Conservation (phyloP, 169 alveolate genomes). For the Plasmodium relictum region DNA sequence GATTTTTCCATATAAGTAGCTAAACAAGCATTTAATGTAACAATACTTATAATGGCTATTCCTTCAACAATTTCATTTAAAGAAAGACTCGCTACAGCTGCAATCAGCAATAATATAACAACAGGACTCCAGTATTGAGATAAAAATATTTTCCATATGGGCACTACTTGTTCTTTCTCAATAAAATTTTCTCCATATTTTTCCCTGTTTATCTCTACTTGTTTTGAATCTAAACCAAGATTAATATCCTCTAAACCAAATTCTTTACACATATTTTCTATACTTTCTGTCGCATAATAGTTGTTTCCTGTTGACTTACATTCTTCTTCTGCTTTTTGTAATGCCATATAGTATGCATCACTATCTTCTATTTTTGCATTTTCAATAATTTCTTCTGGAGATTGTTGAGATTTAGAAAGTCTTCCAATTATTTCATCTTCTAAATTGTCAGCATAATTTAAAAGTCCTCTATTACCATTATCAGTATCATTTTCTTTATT, state of each 20-base stretch:
- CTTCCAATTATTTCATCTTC: constrained; percentile 41
- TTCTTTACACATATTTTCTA: constrained; percentile 84
- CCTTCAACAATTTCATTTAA: constrained; percentile 93
- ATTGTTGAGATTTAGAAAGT: constrained; percentile 70
- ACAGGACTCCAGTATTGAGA: constrained; percentile 90
- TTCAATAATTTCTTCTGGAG: constrained; percentile 77
- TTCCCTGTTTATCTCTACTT: constrained; percentile 83
- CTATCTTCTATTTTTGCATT: constrained; percentile 19
- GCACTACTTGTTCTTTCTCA: constrained; percentile 88
- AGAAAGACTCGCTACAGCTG: constrained; percentile 88
- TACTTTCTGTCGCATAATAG: constrained; percentile 80
- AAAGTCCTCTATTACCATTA: neutral
- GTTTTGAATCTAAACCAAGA: constrained; percentile 84
- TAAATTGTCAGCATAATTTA: neutral
- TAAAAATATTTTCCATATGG: constrained; percentile 90
- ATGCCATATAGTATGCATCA: no score
- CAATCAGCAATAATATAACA: constrained; percentile 87
- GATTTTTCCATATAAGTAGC: constrained; percentile 94
- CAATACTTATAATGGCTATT: constrained; percentile 89
- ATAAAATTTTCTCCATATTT: constrained; percentile 90
- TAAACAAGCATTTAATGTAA: constrained; percentile 91
- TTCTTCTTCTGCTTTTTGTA: constrained; percentile 80
- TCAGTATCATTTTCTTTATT: neutral
- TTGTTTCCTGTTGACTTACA: constrained; percentile 80
- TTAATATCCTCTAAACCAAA: constrained; percentile 84